Base-by-base conservation (phyloP, 306 rosid genomes). In the Chamaecrista fasciculata region DNA sequence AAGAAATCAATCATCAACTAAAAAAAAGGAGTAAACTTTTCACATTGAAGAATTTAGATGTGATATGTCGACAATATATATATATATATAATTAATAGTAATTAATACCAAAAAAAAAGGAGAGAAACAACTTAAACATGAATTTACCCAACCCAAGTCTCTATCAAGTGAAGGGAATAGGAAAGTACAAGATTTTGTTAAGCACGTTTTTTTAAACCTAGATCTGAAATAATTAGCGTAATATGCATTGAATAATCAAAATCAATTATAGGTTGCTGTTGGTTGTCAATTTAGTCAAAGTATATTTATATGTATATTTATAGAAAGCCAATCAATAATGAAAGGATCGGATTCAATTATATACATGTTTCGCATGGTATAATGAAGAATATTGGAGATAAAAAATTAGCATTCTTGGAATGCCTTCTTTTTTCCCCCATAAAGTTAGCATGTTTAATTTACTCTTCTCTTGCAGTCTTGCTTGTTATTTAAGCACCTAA, bases 401-500 rank as follows among this genome's bases (percentile, higher is more conserved):
- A 28, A 25, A 2, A 42, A 42, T 29, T 40, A 69, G 10, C 49
- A 18, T 25, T 63, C 34, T 2, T n/a, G 29, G 37, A 67, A 67
- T n/a, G n/a, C n/a, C n/a, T n/a, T n/a, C n/a, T n/a, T n/a, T n/a
- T n/a, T n/a, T n/a, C n/a, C n/a, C n/a, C n/a, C n/a, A n/a, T n/a
- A n/a, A n/a, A n/a, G n/a, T n/a, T n/a, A n/a, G n/a, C n/a, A n/a
- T n/a, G n/a, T n/a, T n/a, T n/a, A n/a, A n/a, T n/a, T n/a, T n/a
- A n/a, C n/a, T n/a, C n/a, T n/a, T n/a, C n/a, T n/a, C n/a, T n/a
- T n/a, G 57, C 44, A 6, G 18, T 36, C 18, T 70, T 70, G 66
- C 66, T 42, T 43, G 25, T 70, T 18, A 3, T 11, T 70, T 56
- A 58, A 70, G 66, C 55, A 42, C 74, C 73, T n/a, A 24, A 53